Conservation (phyloP, 2,329 filamentous ascomycete species). For the Hymenoscyphus scutula region DNA sequence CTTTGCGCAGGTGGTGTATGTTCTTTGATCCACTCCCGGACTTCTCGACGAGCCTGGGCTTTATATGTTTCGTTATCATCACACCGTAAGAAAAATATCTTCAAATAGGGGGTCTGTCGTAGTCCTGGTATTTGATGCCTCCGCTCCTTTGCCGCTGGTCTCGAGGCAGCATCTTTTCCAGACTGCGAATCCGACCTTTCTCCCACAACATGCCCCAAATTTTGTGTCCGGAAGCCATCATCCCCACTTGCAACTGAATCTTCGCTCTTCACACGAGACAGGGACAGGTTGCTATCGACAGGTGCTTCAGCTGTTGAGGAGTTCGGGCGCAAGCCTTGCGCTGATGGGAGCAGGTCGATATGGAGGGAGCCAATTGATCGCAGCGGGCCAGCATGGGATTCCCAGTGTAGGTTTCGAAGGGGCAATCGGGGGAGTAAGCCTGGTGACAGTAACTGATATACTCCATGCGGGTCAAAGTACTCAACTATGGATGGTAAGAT, state of each 20-base stretch:
- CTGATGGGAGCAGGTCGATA: constrained; percentile 71
- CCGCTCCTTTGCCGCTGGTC: constrained; percentile 51
- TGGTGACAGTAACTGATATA: constrained; percentile 79
- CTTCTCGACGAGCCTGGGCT: constrained; percentile 67
- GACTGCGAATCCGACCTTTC: constrained; percentile 29
- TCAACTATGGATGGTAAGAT: constrained; percentile 62
- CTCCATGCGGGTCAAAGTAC: constrained; percentile 88
- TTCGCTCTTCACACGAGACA: constrained; percentile 38
- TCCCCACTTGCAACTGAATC: constrained; percentile 42
- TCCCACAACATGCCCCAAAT: constrained; percentile 41
- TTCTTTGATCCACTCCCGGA: constrained; percentile 88
- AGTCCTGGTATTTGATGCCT: constrained; percentile 94
- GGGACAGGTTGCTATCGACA: constrained; percentile 34
- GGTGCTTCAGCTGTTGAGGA: constrained; percentile 37
- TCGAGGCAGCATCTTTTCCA: constrained; percentile 19
- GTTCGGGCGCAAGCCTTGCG: constrained; percentile 43
- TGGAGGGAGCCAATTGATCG: constrained; percentile 93
- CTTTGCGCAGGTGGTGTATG: constrained; percentile 60
- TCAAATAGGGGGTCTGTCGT: constrained; percentile 89
- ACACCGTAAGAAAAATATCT: constrained; percentile 83
- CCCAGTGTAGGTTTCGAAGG: constrained; percentile 92
- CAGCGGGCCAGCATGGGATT: constrained; percentile 85
- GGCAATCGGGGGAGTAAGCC: constrained; percentile 78
- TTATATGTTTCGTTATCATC: constrained; percentile 97
- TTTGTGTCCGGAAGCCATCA: constrained; percentile 61